Percentiles rank a stretch among this genome's conserved stretches.
These are phyloP conservation scores for Incumbomyces lentus DNA, from an alignment of 2,329 filamentous ascomycete genomes.

Conservation along the genomic window DNA sequence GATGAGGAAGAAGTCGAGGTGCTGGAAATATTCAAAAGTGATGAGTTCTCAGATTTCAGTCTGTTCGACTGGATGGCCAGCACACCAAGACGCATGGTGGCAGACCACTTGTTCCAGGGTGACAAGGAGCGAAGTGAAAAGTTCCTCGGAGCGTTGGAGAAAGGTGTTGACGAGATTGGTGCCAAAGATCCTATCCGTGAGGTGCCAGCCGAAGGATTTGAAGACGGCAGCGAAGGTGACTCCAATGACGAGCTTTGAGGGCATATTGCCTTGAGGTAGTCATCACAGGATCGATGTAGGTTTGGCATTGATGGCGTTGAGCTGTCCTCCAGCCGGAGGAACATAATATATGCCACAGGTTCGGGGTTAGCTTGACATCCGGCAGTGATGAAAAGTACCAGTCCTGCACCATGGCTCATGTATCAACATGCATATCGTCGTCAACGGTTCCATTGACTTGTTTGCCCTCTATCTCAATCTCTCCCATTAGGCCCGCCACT, in stretches of 20 bases:
- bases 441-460: not conserved
- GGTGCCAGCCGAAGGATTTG: not conserved
- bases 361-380: no score
- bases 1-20: conserved; percentile 67
- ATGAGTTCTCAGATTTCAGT: conserved; percentile 62
- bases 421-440: conserved; percentile 4
- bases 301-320: no score
- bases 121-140: conserved; percentile 51
- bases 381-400: no score
- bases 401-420: not conserved
- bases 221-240: not conserved
- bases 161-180: conserved; percentile 4
- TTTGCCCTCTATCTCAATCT: conserved; percentile 12
- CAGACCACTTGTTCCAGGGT: conserved; percentile 55
- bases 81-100: conserved; percentile 55
- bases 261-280: no score
- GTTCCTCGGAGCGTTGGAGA: conserved; percentile 52
- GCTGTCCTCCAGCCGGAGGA: no score
- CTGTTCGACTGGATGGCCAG: conserved; percentile 68
- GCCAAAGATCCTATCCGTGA: conserved; percentile 2
- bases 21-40: conserved; percentile 62
- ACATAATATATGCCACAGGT: no score
- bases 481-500: conserved; percentile 19
- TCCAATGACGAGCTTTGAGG: no score
- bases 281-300: no score